Conservation (phyloP, 2,329 filamentous ascomycete species). For the Fusarium buharicum region DNA sequence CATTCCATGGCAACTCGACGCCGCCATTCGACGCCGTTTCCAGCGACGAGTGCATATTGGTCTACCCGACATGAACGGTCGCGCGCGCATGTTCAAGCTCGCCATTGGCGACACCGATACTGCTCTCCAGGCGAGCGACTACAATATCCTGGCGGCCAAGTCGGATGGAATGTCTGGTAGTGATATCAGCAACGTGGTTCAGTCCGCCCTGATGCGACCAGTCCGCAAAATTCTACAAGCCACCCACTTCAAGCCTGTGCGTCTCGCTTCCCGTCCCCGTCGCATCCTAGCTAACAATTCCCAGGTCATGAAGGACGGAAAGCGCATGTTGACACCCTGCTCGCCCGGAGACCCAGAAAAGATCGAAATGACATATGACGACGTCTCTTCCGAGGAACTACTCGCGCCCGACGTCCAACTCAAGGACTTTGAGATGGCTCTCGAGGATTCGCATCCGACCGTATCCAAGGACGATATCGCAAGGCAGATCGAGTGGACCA, state of each 20-base stretch:
- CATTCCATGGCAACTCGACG: conserved; percentile 98
- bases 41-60: conserved; percentile 96
- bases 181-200: conserved; percentile 95
- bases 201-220: conserved; percentile 97
- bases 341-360: conserved; percentile 89
- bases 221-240: conserved; percentile 96
- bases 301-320: conserved; percentile 76
- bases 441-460: conserved; percentile 88
- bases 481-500: conserved; percentile 90
- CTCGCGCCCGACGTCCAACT: conserved; percentile 86
- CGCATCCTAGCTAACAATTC: conserved; percentile 2
- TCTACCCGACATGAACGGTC: conserved; percentile 84
- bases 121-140: conserved; percentile 81
- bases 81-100: conserved; percentile 95
- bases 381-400: conserved; percentile 83
- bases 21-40: conserved; percentile 94
- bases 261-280: conserved; percentile 26
- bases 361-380: conserved; percentile 92
- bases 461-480: conserved; percentile 88
- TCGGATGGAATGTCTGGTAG: conserved; percentile 96
- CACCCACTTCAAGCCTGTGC: conserved; percentile 95
- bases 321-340: conserved; percentile 83
- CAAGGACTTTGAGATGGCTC: conserved; percentile 93
- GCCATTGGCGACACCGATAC: conserved; percentile 94
- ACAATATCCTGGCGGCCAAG: conserved; percentile 78